Evolutionary conservation across 2,329 filamentous ascomycete genomes (phyloP), one percentile per base, ranked within the genome.

Genomic region (Huntiella savannae): DNA sequence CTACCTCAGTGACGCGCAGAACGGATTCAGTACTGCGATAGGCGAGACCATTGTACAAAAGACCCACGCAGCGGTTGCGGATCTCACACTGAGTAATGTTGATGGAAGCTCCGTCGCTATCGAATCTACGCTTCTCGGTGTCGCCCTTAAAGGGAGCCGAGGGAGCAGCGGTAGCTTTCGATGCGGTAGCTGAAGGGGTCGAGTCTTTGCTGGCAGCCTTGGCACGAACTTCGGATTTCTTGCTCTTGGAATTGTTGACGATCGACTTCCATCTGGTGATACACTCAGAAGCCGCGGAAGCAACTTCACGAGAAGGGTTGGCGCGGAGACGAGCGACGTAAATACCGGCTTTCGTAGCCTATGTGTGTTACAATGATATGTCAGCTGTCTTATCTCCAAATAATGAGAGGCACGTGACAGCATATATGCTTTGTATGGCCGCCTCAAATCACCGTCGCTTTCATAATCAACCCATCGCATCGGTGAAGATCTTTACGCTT

Each of bases 31-130:
- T 73, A 40, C 81, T 86, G 52, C 73, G 71, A 58, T 67, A 79
- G 5, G 74, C 73, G 13, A 98, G 70, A 12, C 87, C 91, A 56
- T 98, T 91, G 67, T 96, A 98, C 61, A 98, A 74, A 38, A 98
- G 72, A 43, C 85, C 86, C 52, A 95, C 78, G 60, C 83, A 93
- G 57, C 77, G 80, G 65, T 96, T 83, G 49, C 91, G 81, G 15
- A 73, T 72, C 48, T 70, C 65, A 50, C 80, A 78, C 41, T 77
- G 77, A 12, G 86, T 95, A 45, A 85, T 74, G 53, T 79, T 75
- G 55, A 75, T 73, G 55, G 87, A 77, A 45, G 94, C 76, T 36
- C 79, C 78, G 60, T 96, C 91, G n/a, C 69, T 71, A 55, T 80
- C 79, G 66, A 79, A 83, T 54, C 75, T 84, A 55, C 91, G 77